Evolutionary conservation across 768 basidiomycete species (phyloP).

Genomic region (Leucosporidium yakuticum): DNA sequence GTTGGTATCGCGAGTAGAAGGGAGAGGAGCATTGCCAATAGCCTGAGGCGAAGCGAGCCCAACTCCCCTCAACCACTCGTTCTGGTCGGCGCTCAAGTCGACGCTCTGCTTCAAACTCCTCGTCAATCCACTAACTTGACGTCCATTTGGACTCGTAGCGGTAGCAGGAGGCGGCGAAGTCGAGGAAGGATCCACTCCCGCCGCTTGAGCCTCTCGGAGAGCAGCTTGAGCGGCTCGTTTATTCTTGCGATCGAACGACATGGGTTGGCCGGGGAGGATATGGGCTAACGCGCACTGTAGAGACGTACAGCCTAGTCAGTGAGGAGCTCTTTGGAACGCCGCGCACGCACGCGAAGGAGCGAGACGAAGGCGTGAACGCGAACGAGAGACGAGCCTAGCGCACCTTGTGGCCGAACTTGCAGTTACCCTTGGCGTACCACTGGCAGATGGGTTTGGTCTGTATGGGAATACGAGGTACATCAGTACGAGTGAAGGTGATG

Average conservation of each 20-base stretch:
- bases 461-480: slow-evolving; percentile 48
- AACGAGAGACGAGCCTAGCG: background rate
- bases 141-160: background rate
- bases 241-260: slow-evolving; percentile 96
- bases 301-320: background rate
- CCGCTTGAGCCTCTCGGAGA: slow-evolving; percentile 17
- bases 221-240: slow-evolving; percentile 51
- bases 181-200: background rate
- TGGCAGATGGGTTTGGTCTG: slow-evolving; percentile 45
- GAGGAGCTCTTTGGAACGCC: background rate
- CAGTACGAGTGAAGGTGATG: slow-evolving; percentile 54
- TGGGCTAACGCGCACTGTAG: slow-evolving; percentile 77
- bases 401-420: slow-evolving; percentile 59
- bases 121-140: slow-evolving; percentile 1
- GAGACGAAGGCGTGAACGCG: background rate
- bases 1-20: too few species aligned
- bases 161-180: background rate
- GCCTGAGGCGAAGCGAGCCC: too few species aligned
- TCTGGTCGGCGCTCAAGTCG: background rate
- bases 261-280: slow-evolving; percentile 83
- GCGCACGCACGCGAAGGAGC: too few species aligned
- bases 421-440: slow-evolving; percentile 76
- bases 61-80: too few species aligned
- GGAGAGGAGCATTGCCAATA: too few species aligned
- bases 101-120: slow-evolving; percentile 21